Base-by-base conservation (phyloP, 2,329 filamentous ascomycete species). In the Trichoderma semiorbis region DNA sequence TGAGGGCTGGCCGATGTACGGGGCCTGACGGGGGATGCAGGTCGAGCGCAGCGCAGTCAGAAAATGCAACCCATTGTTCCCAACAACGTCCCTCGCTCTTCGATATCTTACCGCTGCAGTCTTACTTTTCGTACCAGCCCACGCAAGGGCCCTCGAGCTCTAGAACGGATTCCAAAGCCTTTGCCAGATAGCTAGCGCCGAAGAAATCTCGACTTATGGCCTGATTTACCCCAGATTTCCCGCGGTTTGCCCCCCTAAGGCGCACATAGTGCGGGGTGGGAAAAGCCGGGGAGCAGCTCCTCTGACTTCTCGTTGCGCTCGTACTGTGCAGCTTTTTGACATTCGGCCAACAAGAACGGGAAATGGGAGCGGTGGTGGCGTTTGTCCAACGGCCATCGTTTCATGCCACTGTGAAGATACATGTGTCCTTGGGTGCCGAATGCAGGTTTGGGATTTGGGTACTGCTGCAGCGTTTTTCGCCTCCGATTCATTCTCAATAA, bases 161-260 rank as follows among this genome's bases (percentile, higher is more conserved):
- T 63, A 70, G 68, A 70, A 55, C 68, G 34, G 60, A 47, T 28
- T 70, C 68, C 30, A 43, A 43, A 21, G n/a, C 57, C 68, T 47
- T 47, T 63, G 47, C 43, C 47, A 43, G n/a, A 24, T 24, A 53
- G 47, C 68, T 70, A 70, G 68, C 60, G 68, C 30, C 24, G n/a
- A 70, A 43, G 14, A 70, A 64, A 70, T 57, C 30, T 63, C 60
- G 50, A 70, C 39, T 39, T 30, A 57, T 70, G 68, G 68, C 68
- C 68, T 70, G 68, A 70, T 70, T 57, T 70, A 70, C 68, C 68
- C 68, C 68, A 64, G 68, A 70, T 70, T 70, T 70, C 68, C 60
- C 68, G 60, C 58, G 21, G 60, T 64, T 70, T 70, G 24, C 39
- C 68, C 53, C 68, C 68, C 32, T 39, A 50, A 26, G 43, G 55